Percentiles rank a stretch among this genome's conserved stretches.
These are phyloP conservation scores for Cinnamomum micranthum DNA, from an alignment of 164 flowering plant genomes.

Conservation along the genomic window DNA sequence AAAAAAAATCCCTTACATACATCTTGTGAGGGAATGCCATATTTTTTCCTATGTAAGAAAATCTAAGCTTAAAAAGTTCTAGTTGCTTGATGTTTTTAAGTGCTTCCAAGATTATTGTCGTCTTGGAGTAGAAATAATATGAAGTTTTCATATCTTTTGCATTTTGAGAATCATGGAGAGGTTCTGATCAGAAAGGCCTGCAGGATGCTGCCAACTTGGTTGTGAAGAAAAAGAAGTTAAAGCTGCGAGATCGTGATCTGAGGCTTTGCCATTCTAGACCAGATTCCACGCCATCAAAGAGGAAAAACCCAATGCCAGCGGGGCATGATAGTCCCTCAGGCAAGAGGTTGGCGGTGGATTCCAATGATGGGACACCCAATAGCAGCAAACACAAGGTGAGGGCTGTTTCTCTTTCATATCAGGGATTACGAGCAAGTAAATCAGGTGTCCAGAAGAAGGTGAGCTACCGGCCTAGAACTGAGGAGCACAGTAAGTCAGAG, in stretches of 20 bases:
- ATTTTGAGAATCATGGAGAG: background rate
- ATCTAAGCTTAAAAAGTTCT: background rate
- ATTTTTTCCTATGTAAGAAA: too few relatives aligned
- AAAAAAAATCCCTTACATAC: too few relatives aligned
- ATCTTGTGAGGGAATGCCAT: too few relatives aligned
- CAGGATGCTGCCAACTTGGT: slow-evolving; percentile 79
- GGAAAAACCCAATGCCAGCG: slow-evolving; percentile 23
- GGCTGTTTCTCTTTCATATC: slow-evolving; percentile 43
- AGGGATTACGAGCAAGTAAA: slow-evolving; percentile 79
- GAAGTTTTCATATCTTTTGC: background rate
- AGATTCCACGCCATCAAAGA: slow-evolving; percentile 48
- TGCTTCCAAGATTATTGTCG: background rate
- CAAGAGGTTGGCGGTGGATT: slow-evolving; percentile 37
- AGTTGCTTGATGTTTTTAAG: background rate
- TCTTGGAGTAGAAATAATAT: background rate
- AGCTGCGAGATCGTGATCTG: slow-evolving; percentile 71
- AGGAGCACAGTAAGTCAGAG: slow-evolving; percentile 8
- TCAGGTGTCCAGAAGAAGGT: slow-evolving; percentile 50
- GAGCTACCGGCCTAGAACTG: slow-evolving; percentile 12
- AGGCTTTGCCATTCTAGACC: slow-evolving; percentile 61
- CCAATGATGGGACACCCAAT: slow-evolving; percentile 19
- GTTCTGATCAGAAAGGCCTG: slow-evolving; percentile 1
- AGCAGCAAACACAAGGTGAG: slow-evolving; percentile 18
- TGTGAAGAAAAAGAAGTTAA: slow-evolving; percentile 48
- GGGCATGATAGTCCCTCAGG: slow-evolving; percentile 20